phyloP scores from a whole-genome alignment of 139 green algal species.

The Closterium sp. region DNA sequence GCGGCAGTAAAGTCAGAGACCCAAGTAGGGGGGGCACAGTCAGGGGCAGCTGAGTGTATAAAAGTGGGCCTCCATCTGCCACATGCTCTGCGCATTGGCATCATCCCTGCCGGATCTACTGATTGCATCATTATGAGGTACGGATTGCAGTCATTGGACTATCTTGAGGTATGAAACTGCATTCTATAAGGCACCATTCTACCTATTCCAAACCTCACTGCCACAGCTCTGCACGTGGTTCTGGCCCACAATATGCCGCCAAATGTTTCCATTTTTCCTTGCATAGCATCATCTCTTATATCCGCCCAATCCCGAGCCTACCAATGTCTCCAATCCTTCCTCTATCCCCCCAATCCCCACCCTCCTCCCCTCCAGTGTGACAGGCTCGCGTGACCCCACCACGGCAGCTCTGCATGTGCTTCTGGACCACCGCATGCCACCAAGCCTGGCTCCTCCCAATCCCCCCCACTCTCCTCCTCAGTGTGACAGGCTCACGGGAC shows the following conservation, averaged over 20 bases:
- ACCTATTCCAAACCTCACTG: no score
- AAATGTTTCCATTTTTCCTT: no score
- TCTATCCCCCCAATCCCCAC: no score
- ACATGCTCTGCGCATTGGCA: conserved; percentile 11
- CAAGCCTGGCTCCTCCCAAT: no score
- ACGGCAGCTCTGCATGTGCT: conserved; percentile 79
- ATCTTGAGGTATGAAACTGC: not conserved
- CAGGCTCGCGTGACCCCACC: conserved; percentile 69
- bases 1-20: not conserved
- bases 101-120: conserved; percentile 30
- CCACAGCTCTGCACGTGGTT: no score
- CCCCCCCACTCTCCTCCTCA: no score
- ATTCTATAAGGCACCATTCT: no score
- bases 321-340: no score
- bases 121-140: conserved; percentile 35
- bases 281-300: no score
- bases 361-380: conserved; percentile 58
- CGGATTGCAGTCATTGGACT: not conserved
- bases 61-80: not conserved
- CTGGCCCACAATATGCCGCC: no score
- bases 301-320: no score
- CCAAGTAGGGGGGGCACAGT: no score
- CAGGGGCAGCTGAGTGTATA: not conserved
- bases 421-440: conserved; percentile 72
- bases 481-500: conserved; percentile 72